A percentile compares a stretch with the other conserved stretches of the same genome.
Conservation (phyloP, 441 rosid genomes). For the Populus trichocarpa region DNA sequence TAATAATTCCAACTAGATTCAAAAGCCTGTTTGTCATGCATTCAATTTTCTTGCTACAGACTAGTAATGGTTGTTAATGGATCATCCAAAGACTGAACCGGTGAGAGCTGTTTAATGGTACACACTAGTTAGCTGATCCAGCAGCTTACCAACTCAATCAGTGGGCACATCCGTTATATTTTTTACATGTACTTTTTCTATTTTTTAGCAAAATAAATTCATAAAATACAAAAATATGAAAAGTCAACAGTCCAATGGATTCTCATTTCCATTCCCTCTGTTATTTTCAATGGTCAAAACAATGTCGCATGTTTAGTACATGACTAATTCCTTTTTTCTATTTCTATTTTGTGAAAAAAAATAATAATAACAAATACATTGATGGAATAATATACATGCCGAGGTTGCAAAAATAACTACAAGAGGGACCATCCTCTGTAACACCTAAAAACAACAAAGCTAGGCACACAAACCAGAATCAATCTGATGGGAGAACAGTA, state of each 20-base stretch:
- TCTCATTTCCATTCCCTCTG: neutral
- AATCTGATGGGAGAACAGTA: constrained; percentile 62
- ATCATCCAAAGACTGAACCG: neutral
- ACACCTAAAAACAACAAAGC: neutral
- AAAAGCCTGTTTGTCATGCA: neutral
- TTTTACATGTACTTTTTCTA: neutral
- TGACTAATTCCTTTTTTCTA: constrained; percentile 1
- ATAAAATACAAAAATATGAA: too few species aligned
- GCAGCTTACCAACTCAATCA: neutral
- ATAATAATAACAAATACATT: constrained; percentile 18
- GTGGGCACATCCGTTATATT: neutral
- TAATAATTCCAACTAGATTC: neutral
- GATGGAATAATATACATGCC: constrained; percentile 31
- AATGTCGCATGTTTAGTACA: constrained; percentile 4
- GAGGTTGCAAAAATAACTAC: constrained; percentile 29
- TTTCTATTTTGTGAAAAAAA: constrained; percentile 4
- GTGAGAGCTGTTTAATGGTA: neutral
- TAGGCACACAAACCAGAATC: constrained; percentile 8
- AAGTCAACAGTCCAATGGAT: neutral
- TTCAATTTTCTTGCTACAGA: neutral
- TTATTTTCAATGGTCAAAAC: constrained; percentile 10
- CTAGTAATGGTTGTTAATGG: neutral
- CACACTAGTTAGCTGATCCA: neutral
- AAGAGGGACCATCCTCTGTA: constrained; percentile 1
- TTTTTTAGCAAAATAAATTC: neutral